Percentiles rank a stretch among this genome's conserved stretches.
phyloP scores from a whole-genome alignment of 169 alveolate genomes.

The Eimeria sp. region DNA sequence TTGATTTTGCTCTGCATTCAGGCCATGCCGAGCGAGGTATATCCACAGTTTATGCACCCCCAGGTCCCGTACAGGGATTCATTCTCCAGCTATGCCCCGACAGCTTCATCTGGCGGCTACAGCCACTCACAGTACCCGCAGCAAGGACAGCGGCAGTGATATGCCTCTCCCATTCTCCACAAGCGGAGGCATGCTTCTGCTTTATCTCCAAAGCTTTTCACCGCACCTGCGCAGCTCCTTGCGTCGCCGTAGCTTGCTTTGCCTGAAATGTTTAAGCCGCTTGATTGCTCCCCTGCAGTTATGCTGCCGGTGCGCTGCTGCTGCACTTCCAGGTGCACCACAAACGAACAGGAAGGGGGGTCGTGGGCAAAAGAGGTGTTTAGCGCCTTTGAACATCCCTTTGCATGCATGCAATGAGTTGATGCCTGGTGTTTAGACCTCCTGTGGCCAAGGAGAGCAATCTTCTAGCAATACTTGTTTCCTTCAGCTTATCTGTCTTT shows the following conservation, averaged over 20 bases:
- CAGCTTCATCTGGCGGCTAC: conserved; percentile 55
- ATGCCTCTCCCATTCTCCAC: not conserved
- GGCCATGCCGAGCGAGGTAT: conserved; percentile 77
- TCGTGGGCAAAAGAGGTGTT: not conserved
- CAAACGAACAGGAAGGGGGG: not conserved
- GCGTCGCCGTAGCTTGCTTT: not conserved
- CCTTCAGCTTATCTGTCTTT: not conserved
- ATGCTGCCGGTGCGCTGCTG: not conserved
- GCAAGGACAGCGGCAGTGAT: conserved; percentile 35
- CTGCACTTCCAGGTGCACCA: not conserved
- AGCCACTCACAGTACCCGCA: conserved; percentile 32
- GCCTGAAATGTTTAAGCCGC: not conserved
- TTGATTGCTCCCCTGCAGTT: not conserved
- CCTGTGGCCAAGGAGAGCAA: not conserved
- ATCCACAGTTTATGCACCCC: conserved; percentile 55
- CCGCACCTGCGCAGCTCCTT: not conserved
- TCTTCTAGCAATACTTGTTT: not conserved
- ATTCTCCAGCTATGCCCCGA: conserved; percentile 63
- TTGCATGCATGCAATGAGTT: not conserved
- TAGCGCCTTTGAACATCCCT: not conserved
- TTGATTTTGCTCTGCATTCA: not conserved
- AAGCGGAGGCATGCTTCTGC: not conserved
- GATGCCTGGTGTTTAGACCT: conserved; percentile 11
- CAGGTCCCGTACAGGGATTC: conserved; percentile 75
- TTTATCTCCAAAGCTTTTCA: not conserved